Base-by-base conservation (phyloP, 164 flowering plant species). In the Sedum album region DNA sequence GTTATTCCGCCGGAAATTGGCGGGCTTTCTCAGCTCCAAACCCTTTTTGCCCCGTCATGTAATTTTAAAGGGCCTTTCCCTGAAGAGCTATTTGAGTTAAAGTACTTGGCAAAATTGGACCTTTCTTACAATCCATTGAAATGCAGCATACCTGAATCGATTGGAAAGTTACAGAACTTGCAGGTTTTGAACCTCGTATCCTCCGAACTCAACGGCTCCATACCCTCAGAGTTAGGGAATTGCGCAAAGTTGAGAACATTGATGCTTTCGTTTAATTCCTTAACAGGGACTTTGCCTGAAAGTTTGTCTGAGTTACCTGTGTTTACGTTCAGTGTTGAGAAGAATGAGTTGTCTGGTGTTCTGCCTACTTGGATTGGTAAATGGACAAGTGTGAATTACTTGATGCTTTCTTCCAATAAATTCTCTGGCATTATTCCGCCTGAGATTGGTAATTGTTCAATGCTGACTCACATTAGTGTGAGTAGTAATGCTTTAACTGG, bases 291-390 rank as follows among this genome's bases (percentile, higher is more conserved):
- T 1, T 66, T 90, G 73, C 93, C 96, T 0, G 77, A 79, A 30
- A 84, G 82, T 74, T 79, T 87, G 2, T 71, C 84, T 0, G 63
- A 79, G 69, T 75, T 90, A 18, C 82, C 86, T 0, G 30, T 86
- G 73, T 36, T 84, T 63, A 73, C 88, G 2, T 85, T 90, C 71
- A 74, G 89, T 4, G 89, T 81, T 3, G 93, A 90, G 44, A 78
- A 74, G 79, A 90, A 90, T 72, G 76, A 73, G 67, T 83, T 89
- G 74, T 83, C 85, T 0, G 93, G 96, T 9, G 66, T 82, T 3
- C 71, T 89, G 76, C 96, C 96, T 15, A 65, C 82, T 31, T 88
- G 93, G 96, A 35, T 90, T 36, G 93, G 91, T 18, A 82, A 76
- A 44, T 90, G 87, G 96, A 70, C 73, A 6, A 57, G 57, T 23